A percentile compares a stretch with the other conserved stretches of the same genome.
phyloP scores from a whole-genome alignment of 164 flowering plant species.

The Umbilicus rupestris region DNA sequence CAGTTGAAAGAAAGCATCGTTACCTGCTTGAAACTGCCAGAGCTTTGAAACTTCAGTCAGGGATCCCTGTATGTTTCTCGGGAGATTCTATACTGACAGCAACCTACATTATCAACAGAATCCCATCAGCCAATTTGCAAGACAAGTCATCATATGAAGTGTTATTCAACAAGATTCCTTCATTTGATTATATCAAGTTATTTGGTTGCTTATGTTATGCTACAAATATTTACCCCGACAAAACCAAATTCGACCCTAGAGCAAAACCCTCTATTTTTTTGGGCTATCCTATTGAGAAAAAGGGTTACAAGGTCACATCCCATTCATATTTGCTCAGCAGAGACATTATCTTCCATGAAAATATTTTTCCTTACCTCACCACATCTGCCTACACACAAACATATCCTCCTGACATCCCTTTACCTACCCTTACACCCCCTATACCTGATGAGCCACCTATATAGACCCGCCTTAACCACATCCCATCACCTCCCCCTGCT shows the following conservation, averaged over 20 bases:
- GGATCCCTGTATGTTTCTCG: background rate
- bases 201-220: background rate
- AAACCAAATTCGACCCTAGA: background rate
- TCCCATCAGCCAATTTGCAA: background rate
- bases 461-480: no score
- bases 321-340: background rate
- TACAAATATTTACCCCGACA: background rate
- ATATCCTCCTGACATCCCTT: background rate
- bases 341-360: background rate
- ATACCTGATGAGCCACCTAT: no score
- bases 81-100: background rate
- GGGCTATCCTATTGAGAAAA: background rate
- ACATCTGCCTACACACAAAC: background rate
- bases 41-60: background rate
- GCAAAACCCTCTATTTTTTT: background rate
- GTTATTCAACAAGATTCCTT: background rate
- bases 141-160: background rate
- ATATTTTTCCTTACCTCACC: background rate
- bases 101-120: background rate
- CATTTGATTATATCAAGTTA: background rate
- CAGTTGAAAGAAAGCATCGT: slow-evolving; percentile 1
- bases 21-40: background rate
- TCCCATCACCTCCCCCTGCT: no score
- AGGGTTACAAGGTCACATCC: background rate
- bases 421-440: background rate